phyloP scores from a whole-genome alignment of 495 filamentous ascomycete genomes.

The Oidiodendron maius region DNA sequence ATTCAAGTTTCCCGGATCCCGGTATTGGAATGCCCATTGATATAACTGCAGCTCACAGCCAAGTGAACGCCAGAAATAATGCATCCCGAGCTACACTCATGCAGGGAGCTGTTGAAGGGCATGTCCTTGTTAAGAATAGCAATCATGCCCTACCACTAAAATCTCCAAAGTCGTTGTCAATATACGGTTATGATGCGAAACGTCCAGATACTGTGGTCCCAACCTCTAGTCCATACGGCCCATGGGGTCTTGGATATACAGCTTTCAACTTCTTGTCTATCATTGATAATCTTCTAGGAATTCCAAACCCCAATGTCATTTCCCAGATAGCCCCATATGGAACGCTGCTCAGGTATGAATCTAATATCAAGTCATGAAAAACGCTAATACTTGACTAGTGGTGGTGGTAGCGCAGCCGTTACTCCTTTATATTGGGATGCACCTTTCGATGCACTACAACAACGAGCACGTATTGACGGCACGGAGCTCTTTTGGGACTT shows the following conservation, averaged over 20 bases:
- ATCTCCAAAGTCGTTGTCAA: conserved; percentile 36
- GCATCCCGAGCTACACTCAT: conserved; percentile 33
- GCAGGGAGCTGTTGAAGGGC: conserved; percentile 44
- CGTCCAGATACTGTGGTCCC: background rate
- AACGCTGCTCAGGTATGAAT: conserved; percentile 4
- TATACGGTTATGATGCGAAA: conserved; percentile 45
- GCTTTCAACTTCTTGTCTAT: background rate
- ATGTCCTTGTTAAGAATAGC: conserved; percentile 59
- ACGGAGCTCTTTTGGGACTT: conserved; percentile 45
- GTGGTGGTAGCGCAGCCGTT: conserved; percentile 23
- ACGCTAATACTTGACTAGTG: conserved; percentile 77
- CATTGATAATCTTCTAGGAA: background rate
- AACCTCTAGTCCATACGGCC: background rate
- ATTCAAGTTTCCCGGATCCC: conserved; percentile 33
- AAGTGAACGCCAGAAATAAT: conserved; percentile 41
- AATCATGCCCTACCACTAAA: conserved; percentile 50
- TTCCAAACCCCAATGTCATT: background rate
- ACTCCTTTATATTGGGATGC: conserved; percentile 28
- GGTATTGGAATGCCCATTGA: conserved; percentile 42
- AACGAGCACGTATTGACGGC: conserved; percentile 48
- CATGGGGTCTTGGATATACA: background rate
- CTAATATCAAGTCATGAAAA: conserved; percentile 48
- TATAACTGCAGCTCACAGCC: conserved; percentile 46
- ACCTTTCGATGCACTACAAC: conserved; percentile 54
- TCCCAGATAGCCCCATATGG: conserved; percentile 62